These are phyloP conservation scores for Lipomyces sp. DNA, from an alignment of 805 yeast species.

Conservation along the genomic window DNA sequence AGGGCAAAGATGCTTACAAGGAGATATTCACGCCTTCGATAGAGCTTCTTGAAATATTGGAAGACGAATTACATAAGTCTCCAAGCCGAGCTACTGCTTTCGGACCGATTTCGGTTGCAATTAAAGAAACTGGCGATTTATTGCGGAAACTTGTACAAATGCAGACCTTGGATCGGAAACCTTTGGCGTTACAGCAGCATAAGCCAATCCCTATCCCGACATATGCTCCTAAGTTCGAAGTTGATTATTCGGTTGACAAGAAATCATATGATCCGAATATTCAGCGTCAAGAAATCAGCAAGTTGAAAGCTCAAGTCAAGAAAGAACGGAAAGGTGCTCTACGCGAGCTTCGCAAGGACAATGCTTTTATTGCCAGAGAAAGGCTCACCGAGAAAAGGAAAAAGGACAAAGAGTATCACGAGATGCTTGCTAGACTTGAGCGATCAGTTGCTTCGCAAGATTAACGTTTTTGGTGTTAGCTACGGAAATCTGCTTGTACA, in stretches of 20 bases:
- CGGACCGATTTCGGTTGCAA: background rate
- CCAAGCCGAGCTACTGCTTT: slow-evolving; percentile 13
- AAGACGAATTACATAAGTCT: slow-evolving; percentile 14
- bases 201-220: slow-evolving; percentile 83
- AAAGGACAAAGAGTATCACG: slow-evolving; percentile 78
- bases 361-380: slow-evolving; percentile 84
- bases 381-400: slow-evolving; percentile 77
- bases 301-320: slow-evolving; percentile 83
- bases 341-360: slow-evolving; percentile 88
- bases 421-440: slow-evolving; percentile 84
- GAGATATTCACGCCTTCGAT: slow-evolving; percentile 41
- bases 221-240: slow-evolving; percentile 89
- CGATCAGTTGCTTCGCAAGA: slow-evolving; percentile 86
- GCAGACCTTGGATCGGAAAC: slow-evolving; percentile 51
- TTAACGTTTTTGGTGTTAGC: background rate
- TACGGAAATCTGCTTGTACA: background rate
- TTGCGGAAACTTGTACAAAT: slow-evolving; percentile 54
- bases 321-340: slow-evolving; percentile 86
- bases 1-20: slow-evolving; percentile 41
- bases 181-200: slow-evolving; percentile 82
- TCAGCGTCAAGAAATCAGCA: slow-evolving; percentile 78
- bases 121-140: slow-evolving; percentile 42
- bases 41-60: slow-evolving; percentile 20
- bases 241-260: slow-evolving; percentile 93
- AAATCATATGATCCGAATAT: slow-evolving; percentile 86